Percentiles rank a stretch among this genome's conserved stretches.
Evolutionary conservation across 495 filamentous ascomycete genomes (phyloP).

Genomic region (Penicillium longicatenatum): DNA sequence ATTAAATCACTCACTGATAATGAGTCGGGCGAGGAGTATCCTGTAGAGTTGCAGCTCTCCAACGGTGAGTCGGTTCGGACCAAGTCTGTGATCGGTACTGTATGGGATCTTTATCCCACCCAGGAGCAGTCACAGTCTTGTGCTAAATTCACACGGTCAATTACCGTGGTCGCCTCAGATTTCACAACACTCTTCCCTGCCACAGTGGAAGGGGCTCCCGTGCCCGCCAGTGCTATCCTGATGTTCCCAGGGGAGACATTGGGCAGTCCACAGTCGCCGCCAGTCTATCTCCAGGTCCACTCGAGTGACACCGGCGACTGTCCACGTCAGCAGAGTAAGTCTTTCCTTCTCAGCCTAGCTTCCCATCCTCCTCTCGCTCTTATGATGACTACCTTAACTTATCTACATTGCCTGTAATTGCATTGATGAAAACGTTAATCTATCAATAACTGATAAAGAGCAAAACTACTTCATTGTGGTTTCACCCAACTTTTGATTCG

Average conservation of each 20-base stretch:
- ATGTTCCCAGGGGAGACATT: slow-evolving; percentile 64
- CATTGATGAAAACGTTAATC: slow-evolving; percentile 67
- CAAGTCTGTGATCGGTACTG: slow-evolving; percentile 54
- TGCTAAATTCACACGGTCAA: slow-evolving; percentile 42
- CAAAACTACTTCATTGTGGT: slow-evolving; percentile 12
- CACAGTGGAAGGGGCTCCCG: slow-evolving; percentile 69
- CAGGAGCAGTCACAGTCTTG: slow-evolving; percentile 13
- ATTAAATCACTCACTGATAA: slow-evolving; percentile 45
- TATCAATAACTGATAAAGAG: slow-evolving; percentile 77
- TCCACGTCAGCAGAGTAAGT: slow-evolving; percentile 84
- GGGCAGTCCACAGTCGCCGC: slow-evolving; percentile 39
- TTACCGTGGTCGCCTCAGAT: slow-evolving; percentile 70
- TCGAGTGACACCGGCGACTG: slow-evolving; percentile 90
- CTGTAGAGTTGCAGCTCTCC: slow-evolving; percentile 54
- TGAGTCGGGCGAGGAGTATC: slow-evolving; percentile 17
- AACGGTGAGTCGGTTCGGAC: slow-evolving; percentile 63
- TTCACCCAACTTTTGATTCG: slow-evolving; percentile 12
- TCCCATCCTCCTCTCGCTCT: slow-evolving; percentile 35
- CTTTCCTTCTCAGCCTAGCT: slow-evolving; percentile 13
- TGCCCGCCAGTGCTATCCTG: slow-evolving; percentile 73
- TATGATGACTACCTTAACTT: slow-evolving; percentile 88
- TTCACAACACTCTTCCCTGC: slow-evolving; percentile 68
- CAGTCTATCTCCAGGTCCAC: slow-evolving; percentile 75
- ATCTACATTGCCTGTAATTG: slow-evolving; percentile 98
- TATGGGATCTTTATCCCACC: slow-evolving; percentile 38